Evolutionary conservation across 805 yeast species (phyloP).

Genomic region (Sporopachydermia lactativora): DNA sequence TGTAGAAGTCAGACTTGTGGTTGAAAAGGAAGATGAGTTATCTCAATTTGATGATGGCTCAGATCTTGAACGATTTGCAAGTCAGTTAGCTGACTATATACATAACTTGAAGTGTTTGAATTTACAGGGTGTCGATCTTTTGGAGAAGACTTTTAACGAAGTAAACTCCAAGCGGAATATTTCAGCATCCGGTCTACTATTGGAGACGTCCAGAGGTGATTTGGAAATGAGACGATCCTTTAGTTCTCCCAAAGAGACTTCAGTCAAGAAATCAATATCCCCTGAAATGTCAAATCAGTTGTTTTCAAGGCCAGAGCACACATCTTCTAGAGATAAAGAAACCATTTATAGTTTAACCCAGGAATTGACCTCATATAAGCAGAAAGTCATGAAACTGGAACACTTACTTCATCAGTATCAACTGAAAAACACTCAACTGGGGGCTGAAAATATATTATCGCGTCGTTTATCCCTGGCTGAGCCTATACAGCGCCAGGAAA

Average conservation of each 20-base stretch:
- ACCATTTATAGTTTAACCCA: slow-evolving; percentile 9
- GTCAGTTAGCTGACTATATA: slow-evolving; percentile 26
- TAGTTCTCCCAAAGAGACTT: neutral
- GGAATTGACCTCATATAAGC: neutral
- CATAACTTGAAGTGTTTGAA: slow-evolving; percentile 18
- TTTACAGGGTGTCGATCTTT: slow-evolving; percentile 21
- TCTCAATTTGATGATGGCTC: too few species aligned
- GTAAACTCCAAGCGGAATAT: slow-evolving; percentile 18
- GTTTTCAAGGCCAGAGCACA: too few species aligned
- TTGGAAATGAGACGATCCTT: neutral
- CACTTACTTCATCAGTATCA: neutral
- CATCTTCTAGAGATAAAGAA: neutral
- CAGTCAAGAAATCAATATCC: neutral
- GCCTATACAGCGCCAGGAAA: too few species aligned
- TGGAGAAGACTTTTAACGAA: slow-evolving; percentile 25
- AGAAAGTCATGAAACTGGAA: neutral
- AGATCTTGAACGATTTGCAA: too few species aligned
- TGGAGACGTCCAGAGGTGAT: neutral
- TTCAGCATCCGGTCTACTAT: too few species aligned
- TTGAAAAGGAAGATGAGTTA: slow-evolving; percentile 17
- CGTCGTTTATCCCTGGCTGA: too few species aligned
- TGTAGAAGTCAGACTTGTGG: slow-evolving; percentile 9
- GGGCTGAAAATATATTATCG: neutral
- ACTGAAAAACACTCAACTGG: neutral
- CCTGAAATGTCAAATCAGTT: neutral